Percentiles rank a stretch among this genome's conserved stretches.
Evolutionary conservation across 768 basidiomycete genomes (phyloP).

Genomic region (Glaciozyma martinii): DNA sequence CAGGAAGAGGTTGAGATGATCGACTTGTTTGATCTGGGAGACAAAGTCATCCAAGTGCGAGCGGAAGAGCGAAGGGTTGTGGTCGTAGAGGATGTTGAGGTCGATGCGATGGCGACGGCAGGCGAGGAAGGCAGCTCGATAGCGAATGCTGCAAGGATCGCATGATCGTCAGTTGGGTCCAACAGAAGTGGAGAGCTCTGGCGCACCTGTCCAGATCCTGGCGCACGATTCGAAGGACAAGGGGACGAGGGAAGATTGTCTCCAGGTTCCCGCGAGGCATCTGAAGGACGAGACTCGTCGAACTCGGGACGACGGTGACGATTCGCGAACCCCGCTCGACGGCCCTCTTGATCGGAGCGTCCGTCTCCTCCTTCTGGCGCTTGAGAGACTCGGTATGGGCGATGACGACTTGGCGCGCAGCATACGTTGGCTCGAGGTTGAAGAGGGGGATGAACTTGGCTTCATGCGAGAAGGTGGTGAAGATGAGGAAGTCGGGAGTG

Average conservation of each 20-base stretch:
- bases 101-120: conserved; percentile 92
- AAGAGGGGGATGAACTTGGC: conserved; percentile 60
- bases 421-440: conserved; percentile 32
- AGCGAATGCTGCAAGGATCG: conserved; percentile 51
- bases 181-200: background rate
- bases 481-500: conserved; percentile 68
- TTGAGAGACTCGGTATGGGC: conserved; percentile 12
- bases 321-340: conserved; percentile 85
- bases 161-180: background rate
- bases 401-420: conserved; percentile 35
- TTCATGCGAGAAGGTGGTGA: conserved; percentile 73
- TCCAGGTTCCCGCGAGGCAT: conserved; percentile 98
- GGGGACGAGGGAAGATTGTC: conserved; percentile 82
- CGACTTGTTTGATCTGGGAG: conserved; percentile 77
- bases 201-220: conserved; percentile 65
- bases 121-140: conserved; percentile 77
- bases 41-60: conserved; percentile 57
- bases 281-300: conserved; percentile 84
- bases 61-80: conserved; percentile 61
- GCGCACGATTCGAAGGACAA: conserved; percentile 77
- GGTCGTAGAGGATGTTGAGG: conserved; percentile 75
- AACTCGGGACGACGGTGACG: conserved; percentile 73
- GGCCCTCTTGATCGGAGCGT: conserved; percentile 55
- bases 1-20: conserved; percentile 85
- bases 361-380: conserved; percentile 26